phyloP scores from a whole-genome alignment of 257 asterid genomes.

The Solanum lycopersicoides region DNA sequence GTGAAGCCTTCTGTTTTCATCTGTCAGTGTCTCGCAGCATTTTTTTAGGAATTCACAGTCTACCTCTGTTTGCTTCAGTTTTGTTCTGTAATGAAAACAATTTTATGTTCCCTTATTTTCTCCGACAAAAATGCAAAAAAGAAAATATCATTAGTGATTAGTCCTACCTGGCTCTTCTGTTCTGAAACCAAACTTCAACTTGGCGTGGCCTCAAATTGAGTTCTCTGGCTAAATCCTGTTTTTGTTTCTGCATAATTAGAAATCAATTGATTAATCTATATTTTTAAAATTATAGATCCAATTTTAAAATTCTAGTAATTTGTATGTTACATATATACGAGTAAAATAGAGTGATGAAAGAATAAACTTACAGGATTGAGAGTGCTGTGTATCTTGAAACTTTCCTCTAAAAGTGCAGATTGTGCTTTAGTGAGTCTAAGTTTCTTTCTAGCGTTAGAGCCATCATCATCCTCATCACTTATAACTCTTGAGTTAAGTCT shows the following conservation, averaged over 20 bases:
- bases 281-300: too few species aligned
- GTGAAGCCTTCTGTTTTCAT: constrained; percentile 78
- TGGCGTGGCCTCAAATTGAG: constrained; percentile 69
- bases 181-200: constrained; percentile 86
- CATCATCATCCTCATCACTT: constrained; percentile 55
- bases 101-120: neutral
- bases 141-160: neutral
- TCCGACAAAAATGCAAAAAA: neutral
- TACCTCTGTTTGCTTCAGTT: constrained; percentile 94
- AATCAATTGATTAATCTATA: too few species aligned
- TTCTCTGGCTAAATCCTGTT: constrained; percentile 56
- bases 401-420: constrained; percentile 53
- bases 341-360: neutral
- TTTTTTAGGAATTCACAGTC: constrained; percentile 91
- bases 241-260: constrained; percentile 42
- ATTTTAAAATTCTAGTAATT: too few species aligned
- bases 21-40: constrained; percentile 83
- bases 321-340: too few species aligned
- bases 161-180: constrained; percentile 67
- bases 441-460: constrained; percentile 39
- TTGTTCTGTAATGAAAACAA: constrained; percentile 37
- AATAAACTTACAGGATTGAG: constrained; percentile 40
- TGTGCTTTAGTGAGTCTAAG: constrained; percentile 52
- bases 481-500: constrained; percentile 39
- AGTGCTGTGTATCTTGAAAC: constrained; percentile 51